Percentiles rank a stretch among this genome's conserved stretches.
phyloP scores from a whole-genome alignment of 495 filamentous ascomycete species.

The Penicillium desertorum region DNA sequence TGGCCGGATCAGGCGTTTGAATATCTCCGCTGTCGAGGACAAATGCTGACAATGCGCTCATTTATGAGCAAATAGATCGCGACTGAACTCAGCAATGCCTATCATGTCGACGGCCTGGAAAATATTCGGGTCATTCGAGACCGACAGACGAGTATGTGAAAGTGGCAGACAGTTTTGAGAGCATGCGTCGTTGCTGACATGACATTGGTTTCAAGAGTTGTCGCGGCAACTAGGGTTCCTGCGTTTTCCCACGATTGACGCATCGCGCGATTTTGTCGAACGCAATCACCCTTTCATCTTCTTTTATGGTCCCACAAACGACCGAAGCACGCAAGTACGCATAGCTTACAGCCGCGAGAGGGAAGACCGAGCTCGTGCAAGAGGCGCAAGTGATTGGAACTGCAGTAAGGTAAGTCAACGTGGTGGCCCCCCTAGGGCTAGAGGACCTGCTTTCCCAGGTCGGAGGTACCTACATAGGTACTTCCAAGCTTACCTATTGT shows the following conservation, averaged over 20 bases:
- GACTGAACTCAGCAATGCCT: constrained; percentile 58
- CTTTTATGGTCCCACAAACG: constrained; percentile 52
- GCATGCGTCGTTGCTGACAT: background rate
- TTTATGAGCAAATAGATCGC: constrained; percentile 51
- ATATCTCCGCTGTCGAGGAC: background rate
- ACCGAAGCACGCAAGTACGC: constrained; percentile 57
- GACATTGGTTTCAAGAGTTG: constrained; percentile 38
- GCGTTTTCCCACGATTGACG: constrained; percentile 58
- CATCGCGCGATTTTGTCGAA: constrained; percentile 66
- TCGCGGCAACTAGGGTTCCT: constrained; percentile 69
- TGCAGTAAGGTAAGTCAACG: constrained; percentile 62
- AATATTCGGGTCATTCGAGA: constrained; percentile 67
- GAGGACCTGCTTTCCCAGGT: background rate
- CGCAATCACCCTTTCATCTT: constrained; percentile 62
- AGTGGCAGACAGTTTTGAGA: background rate
- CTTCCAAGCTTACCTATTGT: background rate
- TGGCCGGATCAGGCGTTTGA: background rate
- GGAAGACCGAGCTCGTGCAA: constrained; percentile 51
- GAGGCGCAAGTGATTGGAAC: constrained; percentile 71
- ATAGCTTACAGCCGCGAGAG: constrained; percentile 60
- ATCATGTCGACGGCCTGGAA: constrained; percentile 58
- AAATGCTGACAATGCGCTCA: background rate
- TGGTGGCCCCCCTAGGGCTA: background rate
- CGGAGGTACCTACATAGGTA: background rate
- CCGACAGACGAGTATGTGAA: constrained; percentile 59